These are phyloP conservation scores for Botrytis fragariae DNA, from an alignment of 2,329 filamentous ascomycete genomes.

Conservation along the genomic window DNA sequence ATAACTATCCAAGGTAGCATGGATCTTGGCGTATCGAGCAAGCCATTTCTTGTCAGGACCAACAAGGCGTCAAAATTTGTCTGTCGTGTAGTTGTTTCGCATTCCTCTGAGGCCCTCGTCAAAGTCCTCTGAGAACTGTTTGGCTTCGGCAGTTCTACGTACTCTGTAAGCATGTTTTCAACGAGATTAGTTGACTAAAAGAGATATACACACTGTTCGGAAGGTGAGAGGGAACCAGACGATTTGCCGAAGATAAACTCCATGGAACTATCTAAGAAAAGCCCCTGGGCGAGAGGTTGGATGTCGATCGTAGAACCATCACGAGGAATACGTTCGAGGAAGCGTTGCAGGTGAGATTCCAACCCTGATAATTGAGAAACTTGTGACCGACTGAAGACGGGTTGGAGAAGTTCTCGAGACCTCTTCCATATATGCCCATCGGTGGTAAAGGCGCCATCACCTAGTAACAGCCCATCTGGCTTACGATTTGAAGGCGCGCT, in stretches of 20 bases:
- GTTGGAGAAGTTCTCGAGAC: slow-evolving; percentile 50
- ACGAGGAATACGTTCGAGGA: slow-evolving; percentile 55
- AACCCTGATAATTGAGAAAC: slow-evolving; percentile 53
- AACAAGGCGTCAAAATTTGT: slow-evolving; percentile 17
- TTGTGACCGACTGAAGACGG: slow-evolving; percentile 50
- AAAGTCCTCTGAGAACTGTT: slow-evolving; percentile 19
- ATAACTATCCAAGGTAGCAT: slow-evolving; percentile 22
- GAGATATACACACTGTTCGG: neutral
- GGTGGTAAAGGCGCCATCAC: slow-evolving; percentile 54
- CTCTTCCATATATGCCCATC: slow-evolving; percentile 50
- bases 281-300: slow-evolving; percentile 59
- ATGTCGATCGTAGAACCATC: slow-evolving; percentile 56
- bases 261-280: slow-evolving; percentile 57
- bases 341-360: slow-evolving; percentile 54
- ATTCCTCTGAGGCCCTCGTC: slow-evolving; percentile 22
- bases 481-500: slow-evolving; percentile 45
- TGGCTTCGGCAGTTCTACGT: slow-evolving; percentile 1
- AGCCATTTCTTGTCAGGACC: slow-evolving; percentile 17
- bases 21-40: slow-evolving; percentile 18
- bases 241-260: slow-evolving; percentile 26
- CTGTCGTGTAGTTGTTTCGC: slow-evolving; percentile 19
- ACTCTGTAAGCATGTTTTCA: neutral
- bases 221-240: slow-evolving; percentile 36
- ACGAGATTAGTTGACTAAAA: neutral
- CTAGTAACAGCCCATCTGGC: slow-evolving; percentile 48